Evolutionary conservation across 371 early-diverging fungal species (phyloP).

Genomic region (Thermomucor indicae-seudaticae): DNA sequence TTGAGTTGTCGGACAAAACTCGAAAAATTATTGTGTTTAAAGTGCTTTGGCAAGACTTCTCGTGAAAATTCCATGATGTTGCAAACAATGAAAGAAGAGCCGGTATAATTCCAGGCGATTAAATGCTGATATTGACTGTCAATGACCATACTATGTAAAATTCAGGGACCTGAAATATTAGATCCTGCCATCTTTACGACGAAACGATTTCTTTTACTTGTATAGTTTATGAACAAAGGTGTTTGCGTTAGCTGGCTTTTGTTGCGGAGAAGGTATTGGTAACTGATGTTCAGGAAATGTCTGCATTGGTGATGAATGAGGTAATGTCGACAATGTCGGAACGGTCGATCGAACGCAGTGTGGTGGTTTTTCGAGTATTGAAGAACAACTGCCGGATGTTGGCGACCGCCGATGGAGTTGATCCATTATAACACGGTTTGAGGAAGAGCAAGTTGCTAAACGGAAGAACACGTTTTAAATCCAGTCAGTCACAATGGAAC

Average conservation of each 20-base stretch:
- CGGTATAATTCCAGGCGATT: constrained; percentile 80
- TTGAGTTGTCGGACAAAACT: constrained; percentile 89
- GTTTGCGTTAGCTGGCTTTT: constrained; percentile 14
- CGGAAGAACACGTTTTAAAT: background rate
- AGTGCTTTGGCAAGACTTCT: constrained; percentile 72
- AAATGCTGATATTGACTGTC: constrained; percentile 75
- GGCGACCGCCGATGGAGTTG: background rate
- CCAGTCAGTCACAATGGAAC: background rate
- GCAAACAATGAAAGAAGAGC: constrained; percentile 87
- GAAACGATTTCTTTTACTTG: constrained; percentile 7
- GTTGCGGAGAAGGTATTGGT: constrained; percentile 20
- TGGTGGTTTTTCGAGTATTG: background rate
- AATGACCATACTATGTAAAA: constrained; percentile 65
- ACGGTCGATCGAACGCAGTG: background rate
- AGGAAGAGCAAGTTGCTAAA: background rate
- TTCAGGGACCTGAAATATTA: background rate
- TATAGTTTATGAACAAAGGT: constrained; percentile 22
- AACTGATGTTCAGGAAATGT: background rate
- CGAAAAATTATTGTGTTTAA: constrained; percentile 84
- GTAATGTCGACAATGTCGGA: background rate
- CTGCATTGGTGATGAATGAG: background rate
- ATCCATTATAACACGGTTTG: background rate
- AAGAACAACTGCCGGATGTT: background rate
- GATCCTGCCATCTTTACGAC: background rate
- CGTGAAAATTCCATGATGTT: constrained; percentile 88